phyloP scores from a whole-genome alignment of 2,329 filamentous ascomycete species.

The Fusarium veterinarium region DNA sequence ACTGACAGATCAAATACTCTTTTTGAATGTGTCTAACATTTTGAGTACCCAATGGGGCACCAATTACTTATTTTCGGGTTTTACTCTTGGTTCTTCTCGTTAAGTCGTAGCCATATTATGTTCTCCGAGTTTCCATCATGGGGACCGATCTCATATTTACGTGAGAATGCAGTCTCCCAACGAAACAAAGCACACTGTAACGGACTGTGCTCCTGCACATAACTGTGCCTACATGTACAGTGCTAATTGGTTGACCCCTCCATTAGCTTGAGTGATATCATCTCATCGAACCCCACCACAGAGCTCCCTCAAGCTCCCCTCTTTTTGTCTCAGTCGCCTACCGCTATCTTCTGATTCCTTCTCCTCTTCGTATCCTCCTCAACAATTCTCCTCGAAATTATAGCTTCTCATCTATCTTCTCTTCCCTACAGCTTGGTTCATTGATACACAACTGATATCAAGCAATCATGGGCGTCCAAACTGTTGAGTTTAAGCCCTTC shows the following conservation, averaged over 20 bases:
- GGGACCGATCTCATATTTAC: constrained; percentile 10
- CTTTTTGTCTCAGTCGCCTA: constrained; percentile 36
- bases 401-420: constrained; percentile 1
- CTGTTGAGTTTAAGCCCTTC: constrained; percentile 86
- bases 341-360: constrained; percentile 16
- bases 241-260: constrained; percentile 41
- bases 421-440: constrained; percentile 2
- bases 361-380: constrained; percentile 30
- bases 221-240: constrained; percentile 13
- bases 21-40: not conserved
- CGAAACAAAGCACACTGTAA: constrained; percentile 2
- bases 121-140: constrained; percentile 15
- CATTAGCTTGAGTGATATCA: constrained; percentile 47
- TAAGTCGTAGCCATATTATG: not conserved
- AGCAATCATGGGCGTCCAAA: constrained; percentile 75
- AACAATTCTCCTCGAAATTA: constrained; percentile 20
- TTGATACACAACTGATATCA: constrained; percentile 7
- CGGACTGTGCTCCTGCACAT: constrained; percentile 19
- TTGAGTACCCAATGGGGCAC: not conserved
- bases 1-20: not conserved
- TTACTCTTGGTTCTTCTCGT: not conserved
- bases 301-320: constrained; percentile 47
- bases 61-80: too few species aligned
- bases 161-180: constrained; percentile 13
- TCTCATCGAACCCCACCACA: constrained; percentile 40